Percentiles rank a stretch among this genome's conserved stretches.
These are phyloP conservation scores for Phalaenopsis aphrodite DNA, from an alignment of 106 monocot genomes.

Conservation along the genomic window DNA sequence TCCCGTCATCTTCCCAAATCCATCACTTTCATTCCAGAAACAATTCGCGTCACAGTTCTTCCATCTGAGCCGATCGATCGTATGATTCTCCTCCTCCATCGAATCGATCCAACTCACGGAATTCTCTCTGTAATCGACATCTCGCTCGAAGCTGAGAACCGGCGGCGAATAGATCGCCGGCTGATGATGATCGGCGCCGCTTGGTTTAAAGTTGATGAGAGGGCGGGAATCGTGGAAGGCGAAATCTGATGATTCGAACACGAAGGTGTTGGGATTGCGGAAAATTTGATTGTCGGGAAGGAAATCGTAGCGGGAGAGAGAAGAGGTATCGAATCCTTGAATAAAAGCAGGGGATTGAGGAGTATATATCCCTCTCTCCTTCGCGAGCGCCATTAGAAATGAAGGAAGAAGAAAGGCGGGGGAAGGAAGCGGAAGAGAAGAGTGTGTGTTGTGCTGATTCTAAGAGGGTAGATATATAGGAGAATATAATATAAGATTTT, in stretches of 20 bases:
- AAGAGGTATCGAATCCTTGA: constrained; percentile 20
- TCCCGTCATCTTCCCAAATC: background rate
- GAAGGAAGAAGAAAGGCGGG: background rate
- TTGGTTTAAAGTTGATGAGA: background rate
- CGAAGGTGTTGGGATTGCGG: constrained; percentile 7
- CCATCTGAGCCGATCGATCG: background rate
- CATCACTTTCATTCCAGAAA: background rate
- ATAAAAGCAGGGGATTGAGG: background rate
- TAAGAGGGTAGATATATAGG: background rate
- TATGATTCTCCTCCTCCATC: constrained; percentile 6
- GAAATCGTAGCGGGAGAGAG: constrained; percentile 13
- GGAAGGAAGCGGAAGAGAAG: background rate
- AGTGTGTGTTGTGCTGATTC: background rate
- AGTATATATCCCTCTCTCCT: constrained; percentile 12
- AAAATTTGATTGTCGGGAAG: constrained; percentile 5
- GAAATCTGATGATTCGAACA: constrained; percentile 22
- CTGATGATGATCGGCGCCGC: background rate
- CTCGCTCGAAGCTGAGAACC: constrained; percentile 69
- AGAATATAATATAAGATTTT: background rate
- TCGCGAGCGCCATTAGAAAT: constrained; percentile 29
- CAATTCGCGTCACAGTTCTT: background rate
- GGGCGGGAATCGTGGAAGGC: background rate
- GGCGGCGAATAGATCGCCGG: constrained; percentile 23
- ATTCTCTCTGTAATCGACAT: constrained; percentile 18
- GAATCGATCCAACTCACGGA: constrained; percentile 30